phyloP scores from a whole-genome alignment of 306 rosid species.

The Pyrus communis region DNA sequence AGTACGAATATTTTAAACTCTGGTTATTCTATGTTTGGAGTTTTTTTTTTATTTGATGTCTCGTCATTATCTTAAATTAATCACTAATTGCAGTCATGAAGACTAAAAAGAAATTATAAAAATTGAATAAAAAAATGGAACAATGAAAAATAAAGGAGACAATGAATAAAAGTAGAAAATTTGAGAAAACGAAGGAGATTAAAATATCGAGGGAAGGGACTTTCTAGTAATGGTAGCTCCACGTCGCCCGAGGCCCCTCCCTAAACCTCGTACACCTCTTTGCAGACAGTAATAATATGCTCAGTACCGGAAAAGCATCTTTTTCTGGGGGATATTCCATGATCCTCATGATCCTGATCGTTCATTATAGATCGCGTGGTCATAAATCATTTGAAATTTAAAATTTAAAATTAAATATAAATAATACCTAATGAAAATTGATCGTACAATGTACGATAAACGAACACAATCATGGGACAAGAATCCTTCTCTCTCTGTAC shows the following conservation, averaged over 20 bases:
- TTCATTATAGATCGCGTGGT: accelerated
- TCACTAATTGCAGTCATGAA: constrained; percentile 29
- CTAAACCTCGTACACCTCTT: constrained; percentile 52
- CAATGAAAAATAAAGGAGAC: background rate
- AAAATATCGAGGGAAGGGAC: constrained; percentile 9
- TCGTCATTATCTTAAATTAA: background rate
- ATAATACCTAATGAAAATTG: too few relatives aligned
- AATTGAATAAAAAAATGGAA: constrained; percentile 1
- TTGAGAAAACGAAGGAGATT: constrained; percentile 20
- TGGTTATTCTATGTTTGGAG: too few relatives aligned
- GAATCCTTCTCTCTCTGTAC: too few relatives aligned
- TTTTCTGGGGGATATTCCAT: too few relatives aligned
- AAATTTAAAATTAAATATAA: too few relatives aligned
- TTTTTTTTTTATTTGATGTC: background rate
- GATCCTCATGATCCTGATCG: too few relatives aligned
- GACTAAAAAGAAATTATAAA: background rate
- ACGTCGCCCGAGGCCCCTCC: constrained; percentile 48
- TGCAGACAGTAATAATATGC: too few relatives aligned
- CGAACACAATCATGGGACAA: too few relatives aligned
- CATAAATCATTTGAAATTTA: too few relatives aligned
- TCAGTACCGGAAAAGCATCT: too few relatives aligned
- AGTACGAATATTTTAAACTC: too few relatives aligned
- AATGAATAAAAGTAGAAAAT: constrained; percentile 21
- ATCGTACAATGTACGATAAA: too few relatives aligned
- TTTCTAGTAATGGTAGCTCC: constrained; percentile 67